Conservation (phyloP, 495 filamentous ascomycete species). For the Hypomontagnella monticulosa region DNA sequence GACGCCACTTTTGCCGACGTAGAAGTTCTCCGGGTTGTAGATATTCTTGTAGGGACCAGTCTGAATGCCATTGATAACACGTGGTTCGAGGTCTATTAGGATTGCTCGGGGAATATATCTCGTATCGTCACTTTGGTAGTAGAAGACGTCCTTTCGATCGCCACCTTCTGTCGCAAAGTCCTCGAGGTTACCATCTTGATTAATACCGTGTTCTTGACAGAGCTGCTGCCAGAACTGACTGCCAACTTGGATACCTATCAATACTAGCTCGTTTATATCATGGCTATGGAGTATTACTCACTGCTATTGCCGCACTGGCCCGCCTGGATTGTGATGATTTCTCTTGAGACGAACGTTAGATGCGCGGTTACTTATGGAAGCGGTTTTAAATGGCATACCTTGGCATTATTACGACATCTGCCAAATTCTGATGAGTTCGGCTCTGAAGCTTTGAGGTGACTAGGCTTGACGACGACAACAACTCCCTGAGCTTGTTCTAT, state of each 20-base stretch:
- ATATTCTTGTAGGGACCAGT: conserved; percentile 94
- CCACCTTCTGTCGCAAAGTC: conserved; percentile 96
- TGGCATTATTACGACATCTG: conserved; percentile 59
- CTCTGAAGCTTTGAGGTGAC: conserved; percentile 8
- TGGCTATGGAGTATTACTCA: conserved; percentile 60
- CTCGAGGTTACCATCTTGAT: conserved; percentile 93
- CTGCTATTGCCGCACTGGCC: conserved; percentile 99
- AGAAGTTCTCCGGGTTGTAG: conserved; percentile 99
- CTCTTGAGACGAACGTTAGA: too few relatives aligned
- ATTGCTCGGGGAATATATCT: conserved; percentile 98
- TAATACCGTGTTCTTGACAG: conserved; percentile 97
- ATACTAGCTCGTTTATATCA: not conserved
- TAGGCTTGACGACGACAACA: not conserved
- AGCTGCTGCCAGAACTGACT: conserved; percentile 98
- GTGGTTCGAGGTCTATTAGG: conserved; percentile 91
- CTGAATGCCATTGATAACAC: conserved; percentile 92
- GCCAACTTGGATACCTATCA: conserved; percentile 68
- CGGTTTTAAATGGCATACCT: conserved; percentile 47
- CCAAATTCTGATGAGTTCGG: not conserved
- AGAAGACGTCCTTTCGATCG: conserved; percentile 98
- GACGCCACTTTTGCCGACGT: conserved; percentile 86
- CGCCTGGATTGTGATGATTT: conserved; percentile 97
- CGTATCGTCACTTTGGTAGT: conserved; percentile 98
- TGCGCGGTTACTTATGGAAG: not conserved
- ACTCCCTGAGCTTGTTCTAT: not conserved